These are phyloP conservation scores for Kodamaea sp. DNA, from an alignment of 1,139 yeast genomes.

Conservation along the genomic window DNA sequence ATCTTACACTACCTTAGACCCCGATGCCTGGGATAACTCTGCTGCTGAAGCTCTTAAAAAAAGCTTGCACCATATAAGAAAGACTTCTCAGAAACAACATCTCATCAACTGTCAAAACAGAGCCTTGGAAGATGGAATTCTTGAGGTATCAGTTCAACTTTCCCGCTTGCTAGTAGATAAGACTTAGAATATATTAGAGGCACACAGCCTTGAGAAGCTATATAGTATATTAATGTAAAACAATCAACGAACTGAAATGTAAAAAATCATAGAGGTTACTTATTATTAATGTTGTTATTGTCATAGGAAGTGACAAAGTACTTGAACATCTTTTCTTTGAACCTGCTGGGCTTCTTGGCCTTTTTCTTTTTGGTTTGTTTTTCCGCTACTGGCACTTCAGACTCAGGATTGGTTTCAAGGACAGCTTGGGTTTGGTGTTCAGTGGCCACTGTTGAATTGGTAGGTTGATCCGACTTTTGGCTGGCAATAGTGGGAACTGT, in stretches of 20 bases:
- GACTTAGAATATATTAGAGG: neutral
- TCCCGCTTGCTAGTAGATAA: neutral
- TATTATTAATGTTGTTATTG: conserved; percentile 3
- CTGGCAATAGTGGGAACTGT: conserved; percentile 13
- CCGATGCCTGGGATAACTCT: too few relatives aligned
- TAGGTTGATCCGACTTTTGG: conserved; percentile 11
- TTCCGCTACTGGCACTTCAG: neutral
- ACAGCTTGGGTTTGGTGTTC: conserved; percentile 9
- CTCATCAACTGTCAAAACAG: too few relatives aligned
- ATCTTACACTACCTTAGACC: too few relatives aligned
- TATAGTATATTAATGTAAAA: neutral
- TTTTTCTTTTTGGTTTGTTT: conserved; percentile 6
- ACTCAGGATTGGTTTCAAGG: neutral
- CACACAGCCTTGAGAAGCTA: too few relatives aligned
- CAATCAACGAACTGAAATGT: too few relatives aligned
- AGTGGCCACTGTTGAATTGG: conserved; percentile 16
- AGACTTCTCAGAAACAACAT: neutral
- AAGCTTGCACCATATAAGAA: conserved; percentile 1
- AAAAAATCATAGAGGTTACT: neutral
- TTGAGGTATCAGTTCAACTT: conserved; percentile 1
- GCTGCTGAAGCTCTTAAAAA: too few relatives aligned
- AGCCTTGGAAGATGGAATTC: conserved; percentile 1
- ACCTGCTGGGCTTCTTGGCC: conserved; percentile 20
- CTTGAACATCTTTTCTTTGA: conserved; percentile 36
- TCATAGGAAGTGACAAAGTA: conserved; percentile 39